Conservation (phyloP, 2,329 filamentous ascomycete species). For the Hymenotorrendiella dingleyae region DNA sequence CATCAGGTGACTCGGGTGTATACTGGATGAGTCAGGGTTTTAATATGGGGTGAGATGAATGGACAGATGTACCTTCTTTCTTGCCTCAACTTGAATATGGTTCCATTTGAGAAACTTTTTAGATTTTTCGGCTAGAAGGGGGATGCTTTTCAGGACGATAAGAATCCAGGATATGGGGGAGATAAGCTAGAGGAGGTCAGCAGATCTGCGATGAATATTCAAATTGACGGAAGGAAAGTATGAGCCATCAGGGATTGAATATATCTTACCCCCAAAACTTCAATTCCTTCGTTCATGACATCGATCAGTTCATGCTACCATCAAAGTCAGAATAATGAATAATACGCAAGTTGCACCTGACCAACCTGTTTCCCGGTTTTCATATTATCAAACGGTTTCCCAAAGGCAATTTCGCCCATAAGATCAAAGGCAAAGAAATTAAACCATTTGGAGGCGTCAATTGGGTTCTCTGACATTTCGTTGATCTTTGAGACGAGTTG, state of each 20-base stretch:
- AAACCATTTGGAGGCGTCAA: constrained; percentile 21
- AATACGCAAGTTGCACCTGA: not conserved
- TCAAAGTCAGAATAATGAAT: not conserved
- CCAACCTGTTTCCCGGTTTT: constrained; percentile 10
- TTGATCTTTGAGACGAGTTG: constrained; percentile 13
- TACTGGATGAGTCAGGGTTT: not conserved
- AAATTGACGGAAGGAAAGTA: not conserved
- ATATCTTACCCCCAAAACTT: not conserved
- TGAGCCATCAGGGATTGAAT: not conserved
- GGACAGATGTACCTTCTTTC: constrained; percentile 9
- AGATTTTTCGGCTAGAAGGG: constrained; percentile 5
- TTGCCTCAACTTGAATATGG: constrained; percentile 1
- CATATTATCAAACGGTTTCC: constrained; percentile 23
- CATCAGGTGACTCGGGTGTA: constrained; percentile 3
- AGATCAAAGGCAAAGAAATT: constrained; percentile 24
- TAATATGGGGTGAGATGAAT: not conserved
- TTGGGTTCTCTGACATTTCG: constrained; percentile 12
- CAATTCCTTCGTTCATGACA: constrained; percentile 1
- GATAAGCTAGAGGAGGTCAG: constrained; percentile 3
- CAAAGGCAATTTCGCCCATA: constrained; percentile 26
- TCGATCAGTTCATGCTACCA: constrained; percentile 1
- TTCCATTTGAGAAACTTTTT: constrained; percentile 9
- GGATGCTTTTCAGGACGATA: constrained; percentile 15
- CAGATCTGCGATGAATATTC: not conserved
- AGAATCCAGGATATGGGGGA: constrained; percentile 21